Evolutionary conservation across 306 rosid species (phyloP).

Genomic region (Castanopsis chinensis): DNA sequence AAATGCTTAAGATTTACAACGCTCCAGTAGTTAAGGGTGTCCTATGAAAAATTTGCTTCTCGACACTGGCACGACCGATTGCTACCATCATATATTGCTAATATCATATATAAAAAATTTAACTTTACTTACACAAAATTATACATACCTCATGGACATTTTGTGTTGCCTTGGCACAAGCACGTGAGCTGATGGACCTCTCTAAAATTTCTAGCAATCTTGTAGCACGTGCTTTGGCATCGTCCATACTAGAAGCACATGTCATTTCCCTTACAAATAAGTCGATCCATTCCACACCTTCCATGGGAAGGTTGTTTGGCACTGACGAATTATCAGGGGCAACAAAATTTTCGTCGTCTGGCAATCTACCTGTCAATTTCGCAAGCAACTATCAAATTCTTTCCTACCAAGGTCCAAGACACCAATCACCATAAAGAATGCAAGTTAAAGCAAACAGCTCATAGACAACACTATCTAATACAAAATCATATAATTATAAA

Average conservation of each 20-base stretch:
- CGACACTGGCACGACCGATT: too few relatives aligned
- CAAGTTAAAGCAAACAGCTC: not conserved
- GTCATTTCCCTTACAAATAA: constrained; percentile 82
- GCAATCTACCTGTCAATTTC: constrained; percentile 39
- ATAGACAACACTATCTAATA: not conserved
- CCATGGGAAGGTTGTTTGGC: constrained; percentile 53
- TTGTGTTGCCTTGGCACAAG: constrained; percentile 62
- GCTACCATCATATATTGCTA: too few relatives aligned
- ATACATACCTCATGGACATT: constrained; percentile 56
- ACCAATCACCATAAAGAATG: not conserved
- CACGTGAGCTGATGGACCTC: constrained; percentile 69
- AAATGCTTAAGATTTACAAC: too few relatives aligned
- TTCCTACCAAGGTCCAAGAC: not conserved
- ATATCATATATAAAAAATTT: too few relatives aligned
- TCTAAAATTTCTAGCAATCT: constrained; percentile 77
- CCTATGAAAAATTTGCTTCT: too few relatives aligned
- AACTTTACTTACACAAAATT: too few relatives aligned
- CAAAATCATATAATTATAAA: not conserved
- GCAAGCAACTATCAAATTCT: not conserved
- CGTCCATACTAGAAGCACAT: constrained; percentile 71
- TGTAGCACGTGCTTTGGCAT: constrained; percentile 81
- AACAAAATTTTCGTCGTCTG: constrained; percentile 38
- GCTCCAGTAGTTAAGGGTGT: too few relatives aligned
- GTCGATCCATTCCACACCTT: constrained; percentile 90
- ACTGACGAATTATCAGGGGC: constrained; percentile 43